phyloP scores from a whole-genome alignment of 2,329 filamentous ascomycete genomes.

The Trichophyton verrucosum region DNA sequence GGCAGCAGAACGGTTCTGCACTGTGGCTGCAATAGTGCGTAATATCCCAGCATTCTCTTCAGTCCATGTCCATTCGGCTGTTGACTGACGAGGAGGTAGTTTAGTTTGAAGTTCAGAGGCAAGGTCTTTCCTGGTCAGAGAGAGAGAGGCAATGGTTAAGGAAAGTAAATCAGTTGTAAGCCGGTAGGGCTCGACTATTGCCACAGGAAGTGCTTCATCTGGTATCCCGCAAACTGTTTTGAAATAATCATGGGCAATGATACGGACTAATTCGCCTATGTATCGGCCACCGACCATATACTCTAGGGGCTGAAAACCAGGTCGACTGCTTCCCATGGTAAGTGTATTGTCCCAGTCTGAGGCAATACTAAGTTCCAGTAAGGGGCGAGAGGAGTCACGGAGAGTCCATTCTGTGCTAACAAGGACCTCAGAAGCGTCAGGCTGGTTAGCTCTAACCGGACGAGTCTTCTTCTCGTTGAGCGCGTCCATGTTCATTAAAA shows the following conservation, averaged over 20 bases:
- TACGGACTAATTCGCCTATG: conserved; percentile 57
- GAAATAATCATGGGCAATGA: conserved; percentile 53
- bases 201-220: conserved; percentile 38
- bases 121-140: conserved; percentile 34
- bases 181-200: conserved; percentile 43
- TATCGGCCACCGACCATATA: conserved; percentile 68
- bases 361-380: conserved; percentile 49
- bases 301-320: conserved; percentile 65
- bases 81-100: conserved; percentile 30
- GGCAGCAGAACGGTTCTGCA: conserved; percentile 56
- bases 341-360: conserved; percentile 56
- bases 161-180: conserved; percentile 62
- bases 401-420: conserved; percentile 76
- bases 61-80: conserved; percentile 46
- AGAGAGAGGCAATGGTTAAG: conserved; percentile 41
- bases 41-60: conserved; percentile 45
- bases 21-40: conserved; percentile 52
- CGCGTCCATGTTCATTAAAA: conserved; percentile 49
- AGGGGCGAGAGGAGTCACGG: conserved; percentile 51
- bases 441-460: conserved; percentile 32
- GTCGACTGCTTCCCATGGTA: conserved; percentile 49
- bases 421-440: conserved; percentile 47
- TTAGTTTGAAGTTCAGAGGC: conserved; percentile 36
- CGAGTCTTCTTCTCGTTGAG: conserved; percentile 49
- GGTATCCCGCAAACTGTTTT: conserved; percentile 31